Conservation (phyloP, 148 eudicot species). For the Chenopodium formosanum region DNA sequence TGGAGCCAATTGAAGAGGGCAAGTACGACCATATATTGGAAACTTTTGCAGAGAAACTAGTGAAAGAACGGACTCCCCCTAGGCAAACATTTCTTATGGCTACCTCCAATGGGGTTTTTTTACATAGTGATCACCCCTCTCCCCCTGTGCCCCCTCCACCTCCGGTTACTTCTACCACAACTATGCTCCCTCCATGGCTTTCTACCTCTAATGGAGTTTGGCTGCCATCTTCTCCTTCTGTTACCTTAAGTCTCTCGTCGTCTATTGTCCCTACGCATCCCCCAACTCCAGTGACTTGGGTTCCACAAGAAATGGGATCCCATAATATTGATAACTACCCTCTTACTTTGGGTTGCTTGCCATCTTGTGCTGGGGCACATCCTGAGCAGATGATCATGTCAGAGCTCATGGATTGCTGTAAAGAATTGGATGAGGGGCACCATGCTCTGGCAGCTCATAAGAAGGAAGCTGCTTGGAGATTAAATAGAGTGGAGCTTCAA, state of each 20-base stretch:
- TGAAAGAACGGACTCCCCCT: constrained; percentile 44
- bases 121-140: constrained; percentile 39
- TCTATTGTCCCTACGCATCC: constrained; percentile 39
- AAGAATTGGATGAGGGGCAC: constrained; percentile 82
- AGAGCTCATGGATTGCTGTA: constrained; percentile 62
- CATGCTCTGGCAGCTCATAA: constrained; percentile 66
- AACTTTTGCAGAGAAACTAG: constrained; percentile 77
- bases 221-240: constrained; percentile 66
- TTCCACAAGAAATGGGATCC: constrained; percentile 44
- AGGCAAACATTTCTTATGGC: constrained; percentile 43
- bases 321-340: constrained; percentile 26
- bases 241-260: constrained; percentile 69
- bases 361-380: constrained; percentile 15
- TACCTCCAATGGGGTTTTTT: constrained; percentile 45
- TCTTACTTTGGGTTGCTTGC: constrained; percentile 23
- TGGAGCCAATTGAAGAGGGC: constrained; percentile 56
- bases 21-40: constrained; percentile 70
- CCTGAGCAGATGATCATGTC: constrained; percentile 40
- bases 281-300: constrained; percentile 40
- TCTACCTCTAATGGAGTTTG: constrained; percentile 43
- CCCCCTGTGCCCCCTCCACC: constrained; percentile 31
- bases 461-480: constrained; percentile 90
- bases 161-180: not conserved
- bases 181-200: constrained; percentile 76
- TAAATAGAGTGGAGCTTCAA: constrained; percentile 77